These are phyloP conservation scores for Backusella macrospora DNA, from an alignment of 192 early-diverging fungal species.

Conservation along the genomic window DNA sequence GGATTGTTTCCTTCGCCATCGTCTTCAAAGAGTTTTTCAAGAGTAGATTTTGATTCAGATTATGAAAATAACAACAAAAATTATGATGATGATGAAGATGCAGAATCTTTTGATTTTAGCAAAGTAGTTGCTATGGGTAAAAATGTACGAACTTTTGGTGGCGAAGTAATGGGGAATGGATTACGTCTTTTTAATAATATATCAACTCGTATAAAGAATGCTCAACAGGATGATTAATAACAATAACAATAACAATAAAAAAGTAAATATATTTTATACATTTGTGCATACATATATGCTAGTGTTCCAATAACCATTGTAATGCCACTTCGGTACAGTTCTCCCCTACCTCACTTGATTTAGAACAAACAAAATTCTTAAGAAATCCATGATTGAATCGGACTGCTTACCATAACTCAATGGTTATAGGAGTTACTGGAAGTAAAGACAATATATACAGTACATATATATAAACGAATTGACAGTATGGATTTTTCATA, in stretches of 20 bases:
- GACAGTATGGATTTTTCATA: no score
- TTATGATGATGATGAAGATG: slow-evolving; percentile 12
- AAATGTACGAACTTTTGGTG: slow-evolving; percentile 31
- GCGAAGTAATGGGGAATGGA: slow-evolving; percentile 35
- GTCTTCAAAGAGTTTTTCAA: slow-evolving; percentile 4
- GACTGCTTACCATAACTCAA: no score
- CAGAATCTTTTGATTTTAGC: slow-evolving; percentile 36
- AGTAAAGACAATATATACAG: no score
- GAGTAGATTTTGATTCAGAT: background rate
- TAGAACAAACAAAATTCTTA: no score
- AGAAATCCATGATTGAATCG: no score
- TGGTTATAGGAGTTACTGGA: no score
- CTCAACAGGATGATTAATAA: slow-evolving; percentile 6
- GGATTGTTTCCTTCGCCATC: background rate
- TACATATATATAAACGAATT: no score
- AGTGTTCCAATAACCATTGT: no score
- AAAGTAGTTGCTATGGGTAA: slow-evolving; percentile 41
- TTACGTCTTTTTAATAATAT: slow-evolving; percentile 34
- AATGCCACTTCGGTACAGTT: no score
- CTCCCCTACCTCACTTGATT: no score
- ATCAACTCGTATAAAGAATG: slow-evolving; percentile 30
- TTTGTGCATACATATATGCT: no score
- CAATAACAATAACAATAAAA: background rate
- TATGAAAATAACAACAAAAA: background rate
- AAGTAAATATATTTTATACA: no score